Evolutionary conservation across 163 green algal genomes (phyloP).

Genomic region (Chlorella variabilis): DNA sequence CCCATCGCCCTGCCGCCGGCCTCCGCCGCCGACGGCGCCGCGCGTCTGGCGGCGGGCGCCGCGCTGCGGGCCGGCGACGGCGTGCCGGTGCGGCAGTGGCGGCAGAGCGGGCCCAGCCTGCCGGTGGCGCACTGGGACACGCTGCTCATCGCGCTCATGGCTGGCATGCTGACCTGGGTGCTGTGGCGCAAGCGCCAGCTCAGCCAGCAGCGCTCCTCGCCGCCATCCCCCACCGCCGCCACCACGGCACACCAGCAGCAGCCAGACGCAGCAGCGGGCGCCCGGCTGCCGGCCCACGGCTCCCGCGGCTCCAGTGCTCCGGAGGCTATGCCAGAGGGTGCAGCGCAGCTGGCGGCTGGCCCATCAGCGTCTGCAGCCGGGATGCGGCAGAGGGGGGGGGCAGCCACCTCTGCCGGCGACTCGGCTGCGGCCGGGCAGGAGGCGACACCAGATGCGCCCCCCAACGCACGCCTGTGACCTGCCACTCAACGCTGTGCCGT

Average conservation of each 20-base stretch:
- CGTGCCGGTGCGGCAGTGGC: background rate
- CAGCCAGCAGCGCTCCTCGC: slow-evolving; percentile 9
- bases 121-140: slow-evolving; percentile 28
- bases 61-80: background rate
- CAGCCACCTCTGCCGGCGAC: too few relatives aligned
- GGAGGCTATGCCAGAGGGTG: too few relatives aligned
- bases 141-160: slow-evolving; percentile 28
- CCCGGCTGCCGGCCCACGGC: too few relatives aligned
- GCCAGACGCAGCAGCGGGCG: background rate
- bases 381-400: background rate
- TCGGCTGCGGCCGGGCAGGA: background rate
- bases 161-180: slow-evolving; percentile 42
- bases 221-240: background rate
- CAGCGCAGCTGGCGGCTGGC: background rate
- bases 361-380: background rate
- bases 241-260: background rate
- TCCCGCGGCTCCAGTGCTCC: too few relatives aligned
- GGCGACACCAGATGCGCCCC: background rate
- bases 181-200: slow-evolving; percentile 38
- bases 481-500: too few relatives aligned
- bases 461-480: background rate
- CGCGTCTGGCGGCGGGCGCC: background rate
- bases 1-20: background rate
- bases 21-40: background rate
- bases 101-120: background rate